These are phyloP conservation scores for Auriscalpium microsporum DNA, from an alignment of 768 basidiomycete genomes.

Conservation along the genomic window DNA sequence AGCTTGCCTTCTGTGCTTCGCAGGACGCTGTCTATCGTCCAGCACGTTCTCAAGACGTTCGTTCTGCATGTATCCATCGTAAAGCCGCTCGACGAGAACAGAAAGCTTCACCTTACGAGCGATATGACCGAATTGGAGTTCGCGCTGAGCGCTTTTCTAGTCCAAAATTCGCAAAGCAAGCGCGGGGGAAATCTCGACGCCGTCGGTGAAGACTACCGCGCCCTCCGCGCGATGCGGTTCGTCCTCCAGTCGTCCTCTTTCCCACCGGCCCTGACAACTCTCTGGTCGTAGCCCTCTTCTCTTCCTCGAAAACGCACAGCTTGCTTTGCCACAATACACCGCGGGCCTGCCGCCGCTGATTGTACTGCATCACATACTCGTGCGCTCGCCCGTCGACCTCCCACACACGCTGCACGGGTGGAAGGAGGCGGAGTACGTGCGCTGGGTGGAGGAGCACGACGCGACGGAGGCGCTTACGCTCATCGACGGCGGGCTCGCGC, in stretches of 20 bases:
- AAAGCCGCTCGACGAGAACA: conserved; percentile 82
- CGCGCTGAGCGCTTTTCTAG: conserved; percentile 72
- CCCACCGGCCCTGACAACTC: not conserved
- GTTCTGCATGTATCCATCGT: conserved; percentile 92
- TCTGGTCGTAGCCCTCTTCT: conserved; percentile 57
- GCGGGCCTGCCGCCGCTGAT: conserved; percentile 77
- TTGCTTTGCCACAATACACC: conserved; percentile 61
- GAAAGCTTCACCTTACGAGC: conserved; percentile 88
- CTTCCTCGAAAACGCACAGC: conserved; percentile 72
- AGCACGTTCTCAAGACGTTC: conserved; percentile 77
- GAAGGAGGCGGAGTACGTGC: conserved; percentile 93
- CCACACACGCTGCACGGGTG: conserved; percentile 89
- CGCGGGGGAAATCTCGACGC: conserved; percentile 56
- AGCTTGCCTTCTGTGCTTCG: not conserved
- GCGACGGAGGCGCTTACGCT: conserved; percentile 74
- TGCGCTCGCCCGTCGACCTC: conserved; percentile 76
- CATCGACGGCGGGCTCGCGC: conserved; percentile 66
- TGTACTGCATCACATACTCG: conserved; percentile 86
- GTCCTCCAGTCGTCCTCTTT: not conserved
- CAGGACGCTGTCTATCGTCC: conserved; percentile 43
- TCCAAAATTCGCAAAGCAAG: conserved; percentile 46
- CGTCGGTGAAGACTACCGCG: conserved; percentile 82
- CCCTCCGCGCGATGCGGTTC: conserved; percentile 79
- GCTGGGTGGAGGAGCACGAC: conserved; percentile 90
- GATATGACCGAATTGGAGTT: conserved; percentile 98